Conservation (phyloP, 2,329 filamentous ascomycete genomes). For the Xylaria arbuscula region DNA sequence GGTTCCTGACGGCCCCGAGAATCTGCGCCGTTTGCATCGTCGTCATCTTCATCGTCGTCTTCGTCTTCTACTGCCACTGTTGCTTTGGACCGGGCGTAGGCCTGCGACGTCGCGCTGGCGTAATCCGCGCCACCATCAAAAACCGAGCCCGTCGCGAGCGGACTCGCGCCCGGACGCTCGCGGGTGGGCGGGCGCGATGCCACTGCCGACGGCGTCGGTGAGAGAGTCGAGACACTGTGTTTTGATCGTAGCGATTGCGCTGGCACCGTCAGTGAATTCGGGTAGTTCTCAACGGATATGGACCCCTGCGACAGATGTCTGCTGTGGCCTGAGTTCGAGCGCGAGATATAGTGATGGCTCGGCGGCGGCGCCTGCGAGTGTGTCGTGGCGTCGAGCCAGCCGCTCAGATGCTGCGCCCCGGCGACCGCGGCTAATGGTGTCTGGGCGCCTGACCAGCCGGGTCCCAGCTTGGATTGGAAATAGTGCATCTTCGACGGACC, state of each 20-base stretch:
- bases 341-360: conserved; percentile 26
- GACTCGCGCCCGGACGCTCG: conserved; percentile 51
- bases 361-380: conserved; percentile 6
- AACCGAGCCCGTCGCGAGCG: conserved; percentile 28
- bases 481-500: conserved; percentile 83
- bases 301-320: conserved; percentile 61
- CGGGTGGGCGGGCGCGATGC: conserved; percentile 69
- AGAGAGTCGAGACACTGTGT: conserved; percentile 71
- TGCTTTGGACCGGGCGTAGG: conserved; percentile 16
- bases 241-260: conserved; percentile 65
- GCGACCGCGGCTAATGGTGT: conserved; percentile 84
- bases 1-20: conserved; percentile 70
- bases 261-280: conserved; percentile 46
- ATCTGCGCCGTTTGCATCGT: conserved; percentile 36
- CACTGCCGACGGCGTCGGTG: conserved; percentile 62
- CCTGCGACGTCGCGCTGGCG: conserved; percentile 20
- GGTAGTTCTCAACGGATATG: conserved; percentile 58
- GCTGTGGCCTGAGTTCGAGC: conserved; percentile 52
- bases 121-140: conserved; percentile 43
- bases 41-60: conserved; percentile 28
- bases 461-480: conserved; percentile 81
- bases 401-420: conserved; percentile 70
- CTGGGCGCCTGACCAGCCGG: conserved; percentile 77
- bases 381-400: conserved; percentile 55
- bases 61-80: conserved; percentile 30